A percentile compares a stretch with the other conserved stretches of the same genome.
These are phyloP conservation scores for Glonium stellatum DNA, from an alignment of 495 filamentous ascomycete species.

Conservation along the genomic window DNA sequence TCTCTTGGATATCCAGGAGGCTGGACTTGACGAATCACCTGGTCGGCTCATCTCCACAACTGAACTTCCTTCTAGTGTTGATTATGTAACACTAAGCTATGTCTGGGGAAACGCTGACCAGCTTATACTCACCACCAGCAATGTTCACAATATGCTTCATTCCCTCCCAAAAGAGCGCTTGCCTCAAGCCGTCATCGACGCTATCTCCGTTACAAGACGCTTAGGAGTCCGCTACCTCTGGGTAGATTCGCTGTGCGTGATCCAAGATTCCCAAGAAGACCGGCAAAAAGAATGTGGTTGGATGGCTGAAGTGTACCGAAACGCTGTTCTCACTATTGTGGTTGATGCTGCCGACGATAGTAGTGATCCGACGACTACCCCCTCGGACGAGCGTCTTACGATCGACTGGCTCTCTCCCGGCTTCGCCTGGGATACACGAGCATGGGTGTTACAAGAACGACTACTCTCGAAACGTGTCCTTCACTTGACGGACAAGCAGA, in stretches of 20 bases:
- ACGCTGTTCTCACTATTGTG: conserved; percentile 23
- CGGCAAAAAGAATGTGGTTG: conserved; percentile 11
- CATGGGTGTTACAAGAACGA: conserved; percentile 24
- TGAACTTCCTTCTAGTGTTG: conserved; percentile 3
- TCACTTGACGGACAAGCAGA: conserved; percentile 16
- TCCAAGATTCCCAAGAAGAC: conserved; percentile 24
- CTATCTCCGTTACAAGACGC: conserved; percentile 10
- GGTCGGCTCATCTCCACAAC: conserved; percentile 15
- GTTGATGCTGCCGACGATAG: too few species aligned
- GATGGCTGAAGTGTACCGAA: conserved; percentile 23
- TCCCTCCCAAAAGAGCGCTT: conserved; percentile 5
- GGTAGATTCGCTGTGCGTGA: conserved; percentile 25
- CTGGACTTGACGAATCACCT: not conserved
- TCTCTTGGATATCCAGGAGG: conserved; percentile 13
- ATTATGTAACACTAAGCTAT: conserved; percentile 17
- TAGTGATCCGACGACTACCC: not conserved
- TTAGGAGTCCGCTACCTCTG: conserved; percentile 23
- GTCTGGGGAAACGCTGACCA: conserved; percentile 5
- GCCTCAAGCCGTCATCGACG: conserved; percentile 11
- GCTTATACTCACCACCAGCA: not conserved
- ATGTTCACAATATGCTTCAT: conserved; percentile 1
- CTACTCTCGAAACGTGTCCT: conserved; percentile 21
- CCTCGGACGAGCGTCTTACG: not conserved
- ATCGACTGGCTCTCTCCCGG: conserved; percentile 1
- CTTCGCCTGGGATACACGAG: conserved; percentile 21